These are phyloP conservation scores for Paxillus rubicundulus DNA, from an alignment of 768 basidiomycete species.

Conservation along the genomic window DNA sequence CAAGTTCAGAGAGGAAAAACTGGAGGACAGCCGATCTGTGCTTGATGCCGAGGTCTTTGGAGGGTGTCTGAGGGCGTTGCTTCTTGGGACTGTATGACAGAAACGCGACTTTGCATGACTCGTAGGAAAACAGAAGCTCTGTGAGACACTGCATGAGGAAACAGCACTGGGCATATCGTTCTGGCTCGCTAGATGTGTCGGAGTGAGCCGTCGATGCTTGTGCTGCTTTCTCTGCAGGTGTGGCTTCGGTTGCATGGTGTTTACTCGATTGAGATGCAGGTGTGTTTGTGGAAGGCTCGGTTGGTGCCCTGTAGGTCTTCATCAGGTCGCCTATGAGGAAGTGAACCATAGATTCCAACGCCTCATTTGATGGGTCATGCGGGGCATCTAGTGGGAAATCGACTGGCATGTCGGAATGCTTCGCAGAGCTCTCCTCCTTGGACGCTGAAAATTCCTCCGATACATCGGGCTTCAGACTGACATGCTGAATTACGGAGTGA, in stretches of 20 bases:
- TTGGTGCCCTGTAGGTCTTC: constrained; percentile 49
- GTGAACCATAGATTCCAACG: constrained; percentile 61
- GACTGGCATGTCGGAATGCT: constrained; percentile 57
- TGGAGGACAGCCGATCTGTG: constrained; percentile 66
- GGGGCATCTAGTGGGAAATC: constrained; percentile 37
- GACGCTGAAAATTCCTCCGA: constrained; percentile 10
- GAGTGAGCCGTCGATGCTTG: constrained; percentile 9
- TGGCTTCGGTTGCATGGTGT: constrained; percentile 8
- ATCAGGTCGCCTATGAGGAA: constrained; percentile 73
- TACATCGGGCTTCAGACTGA: constrained; percentile 52
- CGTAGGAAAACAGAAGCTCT: constrained; percentile 91
- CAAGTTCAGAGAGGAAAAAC: constrained; percentile 79
- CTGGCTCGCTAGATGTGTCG: constrained; percentile 20
- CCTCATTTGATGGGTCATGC: constrained; percentile 36
- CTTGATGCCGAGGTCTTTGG: constrained; percentile 63
- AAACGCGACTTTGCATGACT: constrained; percentile 85
- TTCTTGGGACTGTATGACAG: constrained; percentile 72
- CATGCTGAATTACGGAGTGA: constrained; percentile 51
- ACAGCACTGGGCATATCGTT: constrained; percentile 55
- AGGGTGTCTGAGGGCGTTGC: constrained; percentile 48
- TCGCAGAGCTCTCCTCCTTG: constrained; percentile 7
- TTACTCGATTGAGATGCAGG: constrained; percentile 12
- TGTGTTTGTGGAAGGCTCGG: constrained; percentile 29
- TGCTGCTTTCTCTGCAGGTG: constrained; percentile 14
- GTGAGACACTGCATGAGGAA: constrained; percentile 91